Base-by-base conservation (phyloP, 2,329 filamentous ascomycete genomes). In the Fonsecaea erecta region DNA sequence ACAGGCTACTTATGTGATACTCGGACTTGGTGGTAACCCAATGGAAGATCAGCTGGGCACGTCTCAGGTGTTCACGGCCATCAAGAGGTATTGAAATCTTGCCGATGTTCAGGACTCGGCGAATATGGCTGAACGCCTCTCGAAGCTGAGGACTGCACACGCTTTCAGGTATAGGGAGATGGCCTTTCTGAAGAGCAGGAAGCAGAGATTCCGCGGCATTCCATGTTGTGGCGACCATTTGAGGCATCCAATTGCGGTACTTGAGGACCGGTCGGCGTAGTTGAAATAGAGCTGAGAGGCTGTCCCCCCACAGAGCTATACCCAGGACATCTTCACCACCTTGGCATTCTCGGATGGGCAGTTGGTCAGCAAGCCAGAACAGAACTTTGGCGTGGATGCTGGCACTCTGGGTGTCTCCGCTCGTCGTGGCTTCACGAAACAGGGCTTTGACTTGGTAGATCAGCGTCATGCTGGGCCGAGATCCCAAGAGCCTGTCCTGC, bases 371-470 rank as follows among this genome's bases (percentile, higher is more conserved):
- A 24, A 52, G 58, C 43, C 24, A 52, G 21, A 26, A 21, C 48
- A 60, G 43, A 7, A 53, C 24, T 16, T 24, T 40, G 2, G 58
- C 58, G 24, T 60, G 58, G 26, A 24, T n/a, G 28, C 43, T n/a
- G 34, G 46, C 58, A 18, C 46, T 40, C 6, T 52, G 16, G 11
- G 34, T 32, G 16, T 60, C 58, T 28, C 58, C 58, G 30, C 34
- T 40, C 46, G 34, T 60, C 12, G 35, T 34, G 26, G 43, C 26
- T 35, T 52, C 58, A 35, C 48, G 43, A 40, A 60, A 52, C 30
- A 60, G 51, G 11, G 58, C 48, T 30, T 52, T 60, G 43, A 60
- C 58, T 26, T 60, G 58, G 11, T 52, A 60, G 48, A 52, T 60
- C 11, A 60, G 26, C 40, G 43, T 32, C 43, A 60, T 24, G 30